phyloP scores from a whole-genome alignment of 2,329 filamentous ascomycete species.

The Gaeumannomyces tritici region DNA sequence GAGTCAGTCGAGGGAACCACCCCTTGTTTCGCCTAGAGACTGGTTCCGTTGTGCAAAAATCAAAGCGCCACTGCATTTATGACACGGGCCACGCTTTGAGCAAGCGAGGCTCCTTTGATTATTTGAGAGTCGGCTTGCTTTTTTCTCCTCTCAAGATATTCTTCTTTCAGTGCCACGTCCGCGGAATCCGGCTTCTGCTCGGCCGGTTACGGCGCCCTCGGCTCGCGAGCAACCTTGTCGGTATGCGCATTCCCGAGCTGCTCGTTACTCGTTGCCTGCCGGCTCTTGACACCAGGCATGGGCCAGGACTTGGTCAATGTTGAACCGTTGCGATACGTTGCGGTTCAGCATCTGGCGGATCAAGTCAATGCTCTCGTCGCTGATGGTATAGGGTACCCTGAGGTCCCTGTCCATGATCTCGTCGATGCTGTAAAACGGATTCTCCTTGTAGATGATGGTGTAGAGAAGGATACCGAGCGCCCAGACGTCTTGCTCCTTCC shows the following conservation, averaged over 20 bases:
- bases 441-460: conserved; percentile 99
- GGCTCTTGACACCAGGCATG: conserved; percentile 64
- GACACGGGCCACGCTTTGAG: too few species aligned
- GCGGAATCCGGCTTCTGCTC: neutral
- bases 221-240: too few species aligned
- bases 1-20: too few species aligned
- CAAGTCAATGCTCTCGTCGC: conserved; percentile 86
- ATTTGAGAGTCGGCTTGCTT: too few species aligned
- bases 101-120: neutral
- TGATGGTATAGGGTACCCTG: conserved; percentile 78
- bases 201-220: neutral
- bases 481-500: conserved; percentile 98
- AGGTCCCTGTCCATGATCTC: conserved; percentile 98
- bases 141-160: too few species aligned
- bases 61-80: too few species aligned
- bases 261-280: neutral
- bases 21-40: too few species aligned
- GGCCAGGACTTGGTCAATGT: conserved; percentile 79
- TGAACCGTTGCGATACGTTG: conserved; percentile 71
- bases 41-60: too few species aligned
- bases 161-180: neutral
- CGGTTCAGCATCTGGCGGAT: conserved; percentile 88
- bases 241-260: too few species aligned
- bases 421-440: conserved; percentile 97
- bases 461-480: conserved; percentile 93